Evolutionary conservation across 2,329 filamentous ascomycete genomes (phyloP).

Genomic region (Leptoxyphium fumago): DNA sequence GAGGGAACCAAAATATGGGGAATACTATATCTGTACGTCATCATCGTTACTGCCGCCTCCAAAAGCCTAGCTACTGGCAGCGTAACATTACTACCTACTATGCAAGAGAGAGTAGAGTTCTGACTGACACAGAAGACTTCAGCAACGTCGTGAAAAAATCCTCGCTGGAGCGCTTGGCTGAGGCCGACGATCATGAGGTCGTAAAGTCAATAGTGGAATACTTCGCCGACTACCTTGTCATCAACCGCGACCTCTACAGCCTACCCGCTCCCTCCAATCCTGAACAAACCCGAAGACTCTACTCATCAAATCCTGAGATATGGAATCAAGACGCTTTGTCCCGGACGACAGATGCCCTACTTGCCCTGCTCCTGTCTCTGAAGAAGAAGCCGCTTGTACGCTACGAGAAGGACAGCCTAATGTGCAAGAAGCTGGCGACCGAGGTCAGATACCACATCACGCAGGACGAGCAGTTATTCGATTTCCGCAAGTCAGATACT

Average conservation of each 20-base stretch:
- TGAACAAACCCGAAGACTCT: constrained; percentile 8
- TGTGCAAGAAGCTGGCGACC: constrained; percentile 84
- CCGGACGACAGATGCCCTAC: constrained; percentile 70
- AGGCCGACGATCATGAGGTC: constrained; percentile 95
- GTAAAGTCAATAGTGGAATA: constrained; percentile 89
- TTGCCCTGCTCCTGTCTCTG: constrained; percentile 70
- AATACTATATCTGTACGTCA: constrained; percentile 67
- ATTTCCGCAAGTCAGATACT: constrained; percentile 89
- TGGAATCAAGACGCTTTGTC: constrained; percentile 88
- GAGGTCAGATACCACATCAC: constrained; percentile 87
- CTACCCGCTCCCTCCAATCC: constrained; percentile 12
- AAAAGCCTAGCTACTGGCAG: no score
- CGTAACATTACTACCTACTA: no score
- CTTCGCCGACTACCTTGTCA: constrained; percentile 88
- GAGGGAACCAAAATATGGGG: constrained; percentile 88
- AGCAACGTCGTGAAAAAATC: constrained; percentile 98
- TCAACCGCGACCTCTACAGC: constrained; percentile 67
- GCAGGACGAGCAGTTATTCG: constrained; percentile 91
- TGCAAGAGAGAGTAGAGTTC: constrained; percentile 8
- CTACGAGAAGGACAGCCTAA: constrained; percentile 77
- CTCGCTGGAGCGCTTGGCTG: constrained; percentile 78
- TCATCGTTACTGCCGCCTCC: not conserved
- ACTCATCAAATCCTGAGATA: constrained; percentile 46
- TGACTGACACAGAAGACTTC: constrained; percentile 46
- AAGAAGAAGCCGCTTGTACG: constrained; percentile 96